A percentile compares a stretch with the other conserved stretches of the same genome.
Evolutionary conservation across 345 rosid species (phyloP).

Genomic region (Populus davidiana): DNA sequence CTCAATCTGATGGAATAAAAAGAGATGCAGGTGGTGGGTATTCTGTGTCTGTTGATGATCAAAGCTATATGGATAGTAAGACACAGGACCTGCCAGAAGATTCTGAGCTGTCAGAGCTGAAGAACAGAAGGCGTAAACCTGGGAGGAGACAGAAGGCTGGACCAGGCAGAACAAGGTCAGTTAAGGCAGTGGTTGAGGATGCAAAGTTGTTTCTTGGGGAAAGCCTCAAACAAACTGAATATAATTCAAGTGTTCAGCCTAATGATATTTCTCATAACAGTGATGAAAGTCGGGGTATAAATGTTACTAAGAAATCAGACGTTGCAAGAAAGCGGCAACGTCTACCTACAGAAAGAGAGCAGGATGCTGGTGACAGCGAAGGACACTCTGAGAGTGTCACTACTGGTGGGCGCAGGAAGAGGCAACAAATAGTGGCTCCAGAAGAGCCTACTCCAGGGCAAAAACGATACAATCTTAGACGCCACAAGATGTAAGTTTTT

Average conservation of each 20-base stretch:
- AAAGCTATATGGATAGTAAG: conserved; percentile 51
- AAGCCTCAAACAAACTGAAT: conserved; percentile 34
- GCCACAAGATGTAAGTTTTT: conserved; percentile 59
- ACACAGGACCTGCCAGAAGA: conserved; percentile 47
- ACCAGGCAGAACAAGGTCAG: conserved; percentile 42
- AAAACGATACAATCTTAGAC: conserved; percentile 78
- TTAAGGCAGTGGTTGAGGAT: conserved; percentile 55
- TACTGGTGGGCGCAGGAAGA: conserved; percentile 62
- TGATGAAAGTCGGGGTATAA: conserved; percentile 35
- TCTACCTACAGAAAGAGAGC: conserved; percentile 44
- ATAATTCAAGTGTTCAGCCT: conserved; percentile 22
- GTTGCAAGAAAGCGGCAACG: conserved; percentile 53
- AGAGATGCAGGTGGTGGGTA: conserved; percentile 33
- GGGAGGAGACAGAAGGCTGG: conserved; percentile 51
- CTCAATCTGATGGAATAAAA: conserved; percentile 27
- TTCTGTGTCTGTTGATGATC: conserved; percentile 50
- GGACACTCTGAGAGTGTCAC: conserved; percentile 60
- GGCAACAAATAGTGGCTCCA: conserved; percentile 43
- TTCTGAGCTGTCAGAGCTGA: conserved; percentile 53
- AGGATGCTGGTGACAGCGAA: conserved; percentile 60
- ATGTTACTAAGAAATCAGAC: conserved; percentile 35
- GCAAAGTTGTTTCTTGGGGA: conserved; percentile 48
- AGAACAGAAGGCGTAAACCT: conserved; percentile 37
- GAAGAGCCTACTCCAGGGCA: conserved; percentile 47
- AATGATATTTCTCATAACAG: conserved; percentile 13